phyloP scores from a whole-genome alignment of 306 rosid species.

The Fragaria iinumae region DNA sequence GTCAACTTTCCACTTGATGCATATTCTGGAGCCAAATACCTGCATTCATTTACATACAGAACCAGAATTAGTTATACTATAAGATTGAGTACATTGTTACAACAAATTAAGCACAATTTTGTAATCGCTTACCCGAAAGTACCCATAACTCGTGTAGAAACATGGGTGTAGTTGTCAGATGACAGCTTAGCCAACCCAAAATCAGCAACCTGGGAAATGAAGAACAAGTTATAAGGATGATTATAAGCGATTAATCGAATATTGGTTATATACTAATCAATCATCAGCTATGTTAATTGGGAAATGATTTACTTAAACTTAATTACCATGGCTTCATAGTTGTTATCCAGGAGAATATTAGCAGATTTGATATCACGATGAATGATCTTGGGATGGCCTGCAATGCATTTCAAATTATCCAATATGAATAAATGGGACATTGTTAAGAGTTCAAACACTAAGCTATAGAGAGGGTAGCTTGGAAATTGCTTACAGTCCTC shows the following conservation, averaged over 20 bases:
- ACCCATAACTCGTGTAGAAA: constrained; percentile 92
- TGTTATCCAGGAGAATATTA: constrained; percentile 67
- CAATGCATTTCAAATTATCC: not conserved
- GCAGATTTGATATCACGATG: constrained; percentile 93
- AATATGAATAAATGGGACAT: not conserved
- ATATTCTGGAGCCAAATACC: constrained; percentile 94
- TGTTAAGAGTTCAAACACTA: not conserved
- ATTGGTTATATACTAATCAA: not conserved
- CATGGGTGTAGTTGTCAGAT: constrained; percentile 74
- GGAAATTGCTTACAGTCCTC: constrained; percentile 68
- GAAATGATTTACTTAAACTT: not conserved
- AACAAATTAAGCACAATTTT: not conserved
- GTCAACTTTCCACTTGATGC: constrained; percentile 92
- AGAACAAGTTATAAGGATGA: not conserved
- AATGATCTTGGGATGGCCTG: constrained; percentile 84
- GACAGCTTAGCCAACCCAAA: constrained; percentile 88
- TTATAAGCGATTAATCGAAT: not conserved
- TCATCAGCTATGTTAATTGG: not conserved
- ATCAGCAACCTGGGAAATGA: constrained; percentile 71
- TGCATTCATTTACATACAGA: constrained; percentile 27
- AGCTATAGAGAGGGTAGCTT: not conserved
- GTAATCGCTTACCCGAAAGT: constrained; percentile 64
- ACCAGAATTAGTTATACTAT: not conserved
- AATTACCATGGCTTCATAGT: constrained; percentile 85
- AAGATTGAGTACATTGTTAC: not conserved